These are phyloP conservation scores for Pythium scleroteichum DNA, from an alignment of 352 stramenopile species.

Conservation along the genomic window DNA sequence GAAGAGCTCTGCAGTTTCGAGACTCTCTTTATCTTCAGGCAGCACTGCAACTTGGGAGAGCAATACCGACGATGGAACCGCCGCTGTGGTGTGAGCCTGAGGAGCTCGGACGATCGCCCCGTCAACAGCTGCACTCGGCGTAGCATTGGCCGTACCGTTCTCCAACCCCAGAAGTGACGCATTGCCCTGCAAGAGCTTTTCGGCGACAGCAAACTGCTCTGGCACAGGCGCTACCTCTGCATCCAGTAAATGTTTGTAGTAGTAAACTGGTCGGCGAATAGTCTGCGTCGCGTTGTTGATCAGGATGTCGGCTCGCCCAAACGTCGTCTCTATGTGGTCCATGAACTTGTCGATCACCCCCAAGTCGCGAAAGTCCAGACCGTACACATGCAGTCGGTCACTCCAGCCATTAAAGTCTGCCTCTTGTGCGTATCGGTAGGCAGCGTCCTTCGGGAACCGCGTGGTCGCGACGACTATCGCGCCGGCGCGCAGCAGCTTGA, in stretches of 20 bases:
- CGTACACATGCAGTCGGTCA: conserved; percentile 89
- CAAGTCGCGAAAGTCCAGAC: conserved; percentile 94
- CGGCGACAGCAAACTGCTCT: conserved; percentile 46
- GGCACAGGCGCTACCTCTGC: conserved; percentile 59
- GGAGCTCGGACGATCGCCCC: conserved; percentile 33
- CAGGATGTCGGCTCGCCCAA: conserved; percentile 90
- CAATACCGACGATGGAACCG: conserved; percentile 73
- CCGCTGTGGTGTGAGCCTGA: conserved; percentile 13
- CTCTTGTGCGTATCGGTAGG: conserved; percentile 84
- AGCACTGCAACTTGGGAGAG: conserved; percentile 90
- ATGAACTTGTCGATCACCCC: conserved; percentile 93
- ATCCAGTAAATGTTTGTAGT: conserved; percentile 90
- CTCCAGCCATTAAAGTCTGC: conserved; percentile 83
- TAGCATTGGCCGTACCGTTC: neutral
- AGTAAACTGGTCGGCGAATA: conserved; percentile 89
- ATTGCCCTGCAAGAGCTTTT: conserved; percentile 55
- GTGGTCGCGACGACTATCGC: conserved; percentile 91
- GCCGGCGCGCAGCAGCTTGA: conserved; percentile 91
- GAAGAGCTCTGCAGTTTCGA: conserved; percentile 57
- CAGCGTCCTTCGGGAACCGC: conserved; percentile 92
- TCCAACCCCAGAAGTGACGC: conserved; percentile 39
- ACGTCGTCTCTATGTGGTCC: conserved; percentile 73
- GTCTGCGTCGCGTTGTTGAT: conserved; percentile 98
- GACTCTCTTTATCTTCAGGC: conserved; percentile 78
- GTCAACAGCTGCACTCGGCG: conserved; percentile 1